Evolutionary conservation across 768 basidiomycete species (phyloP), one percentile per base, ranked within the genome.

Genomic region (Phanerodontia chrysosporium): DNA sequence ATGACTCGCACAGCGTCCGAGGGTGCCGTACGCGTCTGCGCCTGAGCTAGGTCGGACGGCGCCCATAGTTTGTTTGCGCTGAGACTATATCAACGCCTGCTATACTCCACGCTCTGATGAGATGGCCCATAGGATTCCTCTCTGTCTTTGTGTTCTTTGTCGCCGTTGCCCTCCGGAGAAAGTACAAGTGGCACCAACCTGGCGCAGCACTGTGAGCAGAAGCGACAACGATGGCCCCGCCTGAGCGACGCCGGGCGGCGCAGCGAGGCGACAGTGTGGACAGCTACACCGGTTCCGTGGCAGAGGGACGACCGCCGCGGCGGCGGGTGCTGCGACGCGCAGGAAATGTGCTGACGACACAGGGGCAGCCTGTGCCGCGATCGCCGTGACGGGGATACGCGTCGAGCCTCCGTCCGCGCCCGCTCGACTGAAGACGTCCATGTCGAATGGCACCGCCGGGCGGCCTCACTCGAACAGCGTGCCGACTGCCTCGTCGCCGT

Each of bases 301-400:
- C 35, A 36, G 52, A 53, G 24, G 52, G 52, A 24, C 21, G 52
- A 14, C 30, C 16, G 16, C 52, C 52, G 7, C 35, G 24, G 29
- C 27, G 56, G 14, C 60, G 57, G 1, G 45, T 42, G 28, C 58
- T 68, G 29, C 62, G 49, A 49, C 64, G 63, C 10, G 67, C 66
- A 5, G 32, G 57, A 51, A 60, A 60, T 28, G 16, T 68, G 56
- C 46, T 63, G 25, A 67, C 67, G 9, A 56, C 45, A 27, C 63
- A 60, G 6, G 63, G 67, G 6, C 42, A 57, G 29, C 61, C 55
- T 1, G 56, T 64, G 28, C 58, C 57, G 0, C 60, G 56, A 48
- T 57, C 36, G 24, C 53, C 25, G 21, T 61, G 52, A 51, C 53
- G 21, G 35, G 51, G 24, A 21, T 45, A 18, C 22, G 24, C 49